phyloP scores from a whole-genome alignment of 78 protist species.

The Cavenderia fasciculata region DNA sequence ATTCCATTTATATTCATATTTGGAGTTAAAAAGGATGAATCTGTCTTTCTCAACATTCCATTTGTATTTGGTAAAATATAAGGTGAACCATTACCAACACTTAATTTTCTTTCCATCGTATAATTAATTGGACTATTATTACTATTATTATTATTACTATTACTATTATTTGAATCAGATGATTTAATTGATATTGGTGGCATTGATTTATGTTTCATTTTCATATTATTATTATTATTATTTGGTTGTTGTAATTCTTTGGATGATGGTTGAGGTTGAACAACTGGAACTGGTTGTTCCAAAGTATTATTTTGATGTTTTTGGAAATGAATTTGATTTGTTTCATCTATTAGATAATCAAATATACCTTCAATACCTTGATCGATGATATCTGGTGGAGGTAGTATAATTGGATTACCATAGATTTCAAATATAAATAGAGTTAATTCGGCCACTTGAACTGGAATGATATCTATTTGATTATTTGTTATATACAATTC shows the following conservation, averaged over 20 bases:
- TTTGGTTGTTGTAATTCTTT: too few species aligned
- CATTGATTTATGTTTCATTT: too few species aligned
- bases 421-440: conserved; percentile 19
- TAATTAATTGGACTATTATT: background rate
- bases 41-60: too few species aligned
- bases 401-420: conserved; percentile 26
- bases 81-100: too few species aligned
- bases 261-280: too few species aligned
- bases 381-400: conserved; percentile 43
- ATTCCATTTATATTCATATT: too few species aligned
- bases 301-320: background rate
- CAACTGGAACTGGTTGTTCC: too few species aligned
- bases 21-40: too few species aligned
- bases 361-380: conserved; percentile 55
- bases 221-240: too few species aligned
- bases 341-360: conserved; percentile 13
- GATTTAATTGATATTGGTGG: too few species aligned
- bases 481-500: conserved; percentile 39
- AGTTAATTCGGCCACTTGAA: conserved; percentile 44
- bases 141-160: background rate
- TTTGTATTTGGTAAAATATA: too few species aligned
- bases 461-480: conserved; percentile 25
- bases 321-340: background rate
- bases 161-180: background rate
- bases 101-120: too few species aligned